Evolutionary conservation across 345 rosid species (phyloP).

Genomic region (Heritiera fomes): DNA sequence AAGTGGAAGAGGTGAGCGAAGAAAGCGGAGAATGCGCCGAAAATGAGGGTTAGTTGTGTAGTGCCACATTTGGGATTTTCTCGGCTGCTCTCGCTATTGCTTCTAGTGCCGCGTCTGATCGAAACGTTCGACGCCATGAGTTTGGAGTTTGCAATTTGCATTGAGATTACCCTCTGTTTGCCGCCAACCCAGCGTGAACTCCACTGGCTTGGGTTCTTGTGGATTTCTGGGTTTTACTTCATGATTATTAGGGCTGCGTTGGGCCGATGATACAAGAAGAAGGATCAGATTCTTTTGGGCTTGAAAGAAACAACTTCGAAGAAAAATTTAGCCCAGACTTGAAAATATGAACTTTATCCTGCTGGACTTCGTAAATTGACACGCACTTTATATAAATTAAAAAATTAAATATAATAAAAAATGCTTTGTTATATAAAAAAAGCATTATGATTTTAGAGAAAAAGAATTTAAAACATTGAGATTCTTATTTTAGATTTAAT

Average conservation of each 20-base stretch:
- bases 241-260: no score
- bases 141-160: not conserved
- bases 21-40: slow-evolving; percentile 79
- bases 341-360: no score
- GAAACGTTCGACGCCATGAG: slow-evolving; percentile 25
- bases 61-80: slow-evolving; percentile 50
- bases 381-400: no score
- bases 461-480: no score
- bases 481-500: no score
- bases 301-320: not conserved
- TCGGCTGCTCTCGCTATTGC: slow-evolving; percentile 58
- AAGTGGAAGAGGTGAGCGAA: slow-evolving; percentile 78
- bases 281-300: not conserved
- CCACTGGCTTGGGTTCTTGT: no score
- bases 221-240: not conserved
- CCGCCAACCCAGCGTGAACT: not conserved
- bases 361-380: no score
- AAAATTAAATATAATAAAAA: no score
- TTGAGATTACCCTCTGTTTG: slow-evolving; percentile 2
- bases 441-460: no score
- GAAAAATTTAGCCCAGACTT: not conserved
- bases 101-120: slow-evolving; percentile 82
- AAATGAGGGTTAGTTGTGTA: slow-evolving; percentile 83
- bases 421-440: no score
- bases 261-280: no score